Base-by-base conservation (phyloP, 106 monocot genomes). In the Ottelia alismoides region DNA sequence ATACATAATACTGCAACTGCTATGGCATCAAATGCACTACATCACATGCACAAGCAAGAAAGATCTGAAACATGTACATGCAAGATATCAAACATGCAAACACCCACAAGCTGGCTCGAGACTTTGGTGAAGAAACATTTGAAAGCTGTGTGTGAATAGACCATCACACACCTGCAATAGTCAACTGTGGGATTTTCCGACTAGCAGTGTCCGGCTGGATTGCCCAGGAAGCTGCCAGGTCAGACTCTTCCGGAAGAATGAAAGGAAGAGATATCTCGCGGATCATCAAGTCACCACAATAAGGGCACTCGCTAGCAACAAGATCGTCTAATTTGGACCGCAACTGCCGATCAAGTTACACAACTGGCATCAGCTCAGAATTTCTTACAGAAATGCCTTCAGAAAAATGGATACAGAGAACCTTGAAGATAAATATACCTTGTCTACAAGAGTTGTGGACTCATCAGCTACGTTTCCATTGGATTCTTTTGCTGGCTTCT, bases 271-370 rank as follows among this genome's bases (percentile, higher is more conserved):
- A 79, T 4, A 98, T 90, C 61, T 98, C 90, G 26, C 70, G 72
- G 51, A 98, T 86, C 98, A 98, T 98, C 40, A 98, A 55, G 53
- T 90, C 98, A 23, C 98, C 98, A 60, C 98, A 98, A 43, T 90
- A 98, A 0, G 98, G 98, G 65, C 98, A 98, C 47, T 98, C 98
- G 45, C 90, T 83, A 0, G 90, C 98, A 58, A 98, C 60, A 20
- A 82, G 85, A 52, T 98, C 98, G 65, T 98, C 98, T 56, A 98
- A 68, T 56, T 77, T 73, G 0, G 82, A 76, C 28, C 98, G 67
- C 52, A 98, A 54, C 98, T 98, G 79, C 29, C 51, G 57, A 50
- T 21, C 17, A 47, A 61, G 49, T 14, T 45, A 31, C 32, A 49
- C 0, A 17, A 28, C 11, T 25, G 2, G 1, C n/a, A 54, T 45